A percentile compares a stretch with the other conserved stretches of the same genome.
Conservation (phyloP, 1,139 yeast species). For the Geotrichum macrosporum region DNA sequence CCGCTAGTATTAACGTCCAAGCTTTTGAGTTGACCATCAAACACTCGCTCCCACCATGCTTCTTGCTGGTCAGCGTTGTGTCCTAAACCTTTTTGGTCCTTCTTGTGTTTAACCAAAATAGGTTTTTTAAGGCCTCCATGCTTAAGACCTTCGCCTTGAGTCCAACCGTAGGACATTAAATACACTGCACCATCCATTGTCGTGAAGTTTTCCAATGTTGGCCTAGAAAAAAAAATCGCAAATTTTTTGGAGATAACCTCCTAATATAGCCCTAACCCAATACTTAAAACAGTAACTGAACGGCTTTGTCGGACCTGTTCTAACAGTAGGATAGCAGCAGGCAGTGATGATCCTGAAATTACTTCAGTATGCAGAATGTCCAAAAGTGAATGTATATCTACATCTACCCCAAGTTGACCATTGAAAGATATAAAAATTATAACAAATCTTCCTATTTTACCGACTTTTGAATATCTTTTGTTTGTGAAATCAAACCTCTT, state of each 20-base stretch:
- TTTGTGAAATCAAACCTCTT: too few relatives aligned
- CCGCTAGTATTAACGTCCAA: constrained; percentile 53
- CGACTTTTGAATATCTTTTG: too few relatives aligned
- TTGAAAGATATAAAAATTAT: too few relatives aligned
- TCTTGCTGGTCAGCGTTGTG: constrained; percentile 66
- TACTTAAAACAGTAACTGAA: too few relatives aligned
- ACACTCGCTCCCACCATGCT: constrained; percentile 95
- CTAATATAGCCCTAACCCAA: constrained; percentile 1
- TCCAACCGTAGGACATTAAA: constrained; percentile 81
- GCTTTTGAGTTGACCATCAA: constrained; percentile 85
- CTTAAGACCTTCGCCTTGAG: constrained; percentile 78
- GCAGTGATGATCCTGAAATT: too few relatives aligned
- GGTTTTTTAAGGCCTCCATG: constrained; percentile 82
- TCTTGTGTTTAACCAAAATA: constrained; percentile 81
- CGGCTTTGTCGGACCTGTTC: too few relatives aligned
- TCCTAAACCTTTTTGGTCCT: constrained; percentile 86
- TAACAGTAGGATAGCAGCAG: too few relatives aligned
- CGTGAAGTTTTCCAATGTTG: neutral
- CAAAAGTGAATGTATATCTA: too few relatives aligned
- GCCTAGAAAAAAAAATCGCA: neutral
- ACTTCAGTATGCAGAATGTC: too few relatives aligned
- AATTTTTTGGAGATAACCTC: constrained; percentile 6
- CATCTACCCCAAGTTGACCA: too few relatives aligned
- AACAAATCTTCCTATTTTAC: too few relatives aligned
- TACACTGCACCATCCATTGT: constrained; percentile 72